phyloP scores from a whole-genome alignment of 495 filamentous ascomycete genomes.

The Alectoria sarmentosa region DNA sequence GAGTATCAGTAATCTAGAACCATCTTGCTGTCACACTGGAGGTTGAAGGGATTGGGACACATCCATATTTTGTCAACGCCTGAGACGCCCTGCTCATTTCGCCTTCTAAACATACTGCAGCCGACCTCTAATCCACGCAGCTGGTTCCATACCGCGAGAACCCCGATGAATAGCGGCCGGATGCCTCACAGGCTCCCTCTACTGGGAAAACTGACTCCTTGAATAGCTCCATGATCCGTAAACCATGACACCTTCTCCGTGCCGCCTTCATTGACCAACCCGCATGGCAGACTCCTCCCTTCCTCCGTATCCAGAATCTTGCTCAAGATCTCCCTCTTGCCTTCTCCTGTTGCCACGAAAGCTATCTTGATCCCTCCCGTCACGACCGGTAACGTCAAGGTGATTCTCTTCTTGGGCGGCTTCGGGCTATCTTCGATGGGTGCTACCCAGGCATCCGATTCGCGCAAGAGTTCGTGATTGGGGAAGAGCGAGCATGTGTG shows the following conservation, averaged over 20 bases:
- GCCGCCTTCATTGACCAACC: conserved; percentile 74
- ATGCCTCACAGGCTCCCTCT: conserved; percentile 45
- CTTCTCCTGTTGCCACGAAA: conserved; percentile 82
- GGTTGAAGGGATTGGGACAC: neutral
- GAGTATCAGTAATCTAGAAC: neutral
- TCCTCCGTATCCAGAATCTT: conserved; percentile 79
- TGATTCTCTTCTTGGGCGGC: conserved; percentile 85
- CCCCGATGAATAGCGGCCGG: conserved; percentile 1
- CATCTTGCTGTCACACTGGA: neutral
- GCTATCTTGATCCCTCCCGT: conserved; percentile 75
- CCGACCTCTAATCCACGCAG: neutral
- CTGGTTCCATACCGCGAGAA: neutral
- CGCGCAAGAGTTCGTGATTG: conserved; percentile 75
- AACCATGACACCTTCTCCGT: conserved; percentile 93
- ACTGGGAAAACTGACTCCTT: conserved; percentile 75
- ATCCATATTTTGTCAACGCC: neutral
- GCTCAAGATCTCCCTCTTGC: conserved; percentile 87
- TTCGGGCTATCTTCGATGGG: conserved; percentile 90
- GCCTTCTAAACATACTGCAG: neutral
- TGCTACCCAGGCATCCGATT: conserved; percentile 87
- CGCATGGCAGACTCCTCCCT: conserved; percentile 68
- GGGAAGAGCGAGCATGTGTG: conserved; percentile 98
- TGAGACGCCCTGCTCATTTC: neutral
- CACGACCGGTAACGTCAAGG: conserved; percentile 82
- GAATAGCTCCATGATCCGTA: conserved; percentile 72